phyloP scores from a whole-genome alignment of 1,284 basidiomycete genomes.

The Austroboletus rostrupii region DNA sequence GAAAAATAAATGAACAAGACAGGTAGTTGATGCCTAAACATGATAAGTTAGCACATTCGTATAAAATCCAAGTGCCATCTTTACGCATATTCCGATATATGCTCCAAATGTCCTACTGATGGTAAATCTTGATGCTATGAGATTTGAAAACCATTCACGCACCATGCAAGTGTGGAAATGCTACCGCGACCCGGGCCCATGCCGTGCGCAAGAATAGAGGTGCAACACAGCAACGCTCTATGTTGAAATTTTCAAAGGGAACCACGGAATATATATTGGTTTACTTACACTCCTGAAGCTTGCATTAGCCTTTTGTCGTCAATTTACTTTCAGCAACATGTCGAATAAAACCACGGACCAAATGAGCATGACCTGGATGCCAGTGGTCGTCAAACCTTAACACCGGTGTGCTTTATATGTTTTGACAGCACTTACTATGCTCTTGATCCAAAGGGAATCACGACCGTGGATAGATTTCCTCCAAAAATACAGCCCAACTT shows the following conservation, averaged over 20 bases:
- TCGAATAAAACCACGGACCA: conserved; percentile 8
- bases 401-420: not conserved
- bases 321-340: not conserved
- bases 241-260: not conserved
- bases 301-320: conserved; percentile 18
- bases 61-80: not conserved
- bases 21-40: conserved; percentile 16
- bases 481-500: conserved; percentile 22
- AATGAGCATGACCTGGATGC: conserved; percentile 14
- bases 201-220: conserved; percentile 11
- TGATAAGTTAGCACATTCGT: conserved; percentile 7
- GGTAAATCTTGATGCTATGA: conserved; percentile 9
- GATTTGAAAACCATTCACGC: not conserved
- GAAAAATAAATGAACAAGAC: conserved; percentile 24
- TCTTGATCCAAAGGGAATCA: conserved; percentile 23
- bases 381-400: not conserved
- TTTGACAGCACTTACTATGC: conserved; percentile 10
- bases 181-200: not conserved
- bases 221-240: conserved; percentile 15
- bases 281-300: conserved; percentile 14
- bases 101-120: conserved; percentile 8
- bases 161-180: not conserved
- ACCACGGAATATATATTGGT: not conserved
- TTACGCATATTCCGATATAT: conserved; percentile 18
- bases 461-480: conserved; percentile 13